Evolutionary conservation across 2,329 filamentous ascomycete species (phyloP), one percentile per base, ranked within the genome.

Genomic region (Colletotrichum sublineola): DNA sequence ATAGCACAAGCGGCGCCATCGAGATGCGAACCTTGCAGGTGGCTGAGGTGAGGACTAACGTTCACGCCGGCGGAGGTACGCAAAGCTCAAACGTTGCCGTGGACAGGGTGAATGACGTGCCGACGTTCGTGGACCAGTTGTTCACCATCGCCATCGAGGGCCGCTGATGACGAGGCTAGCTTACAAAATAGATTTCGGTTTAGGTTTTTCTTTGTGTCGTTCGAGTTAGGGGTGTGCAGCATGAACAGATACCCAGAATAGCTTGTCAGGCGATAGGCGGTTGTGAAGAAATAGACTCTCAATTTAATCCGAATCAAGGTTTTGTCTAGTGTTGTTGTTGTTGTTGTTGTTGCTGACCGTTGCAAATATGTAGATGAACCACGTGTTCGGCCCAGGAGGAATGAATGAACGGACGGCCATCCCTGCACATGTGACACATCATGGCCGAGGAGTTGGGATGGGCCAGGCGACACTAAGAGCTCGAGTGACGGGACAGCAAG

Each of bases 391-490:
- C 11, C n/a, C 8, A 5, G 31, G 18, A 18, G 42, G 15, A 7
- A 3, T 42, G 40, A 42, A 14, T 12, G 9, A 12, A 40, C 38
- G 38, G 38, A 24, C 24, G 24, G 24, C 24, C 24, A 24, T 24
- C 24, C 14, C 14, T 40, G 38, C 38, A 36, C 36, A 36, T 36
- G 36, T 36, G 36, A 6, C 6, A 98, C 80, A 88, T 97, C 73
- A 97, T 98, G 95, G 88, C 86, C 44, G 90, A 93, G 77, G 95
- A 98, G 84, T 85, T 97, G 72, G 87, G 91, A 71, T 98, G 95
- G 95, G 90, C 92, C 78, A 84, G 80, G 68, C 86, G 87, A 76
- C 86, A 95, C 74, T 93, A 94, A 83, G 92, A 95, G 6, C 77
- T 87, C 20, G 95, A 97, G 82, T 97, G 95, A 94, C 92, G 86